Evolutionary conservation across 2,329 filamentous ascomycete species (phyloP), one percentile per base, ranked within the genome.

Genomic region (Colletotrichum shisoi): DNA sequence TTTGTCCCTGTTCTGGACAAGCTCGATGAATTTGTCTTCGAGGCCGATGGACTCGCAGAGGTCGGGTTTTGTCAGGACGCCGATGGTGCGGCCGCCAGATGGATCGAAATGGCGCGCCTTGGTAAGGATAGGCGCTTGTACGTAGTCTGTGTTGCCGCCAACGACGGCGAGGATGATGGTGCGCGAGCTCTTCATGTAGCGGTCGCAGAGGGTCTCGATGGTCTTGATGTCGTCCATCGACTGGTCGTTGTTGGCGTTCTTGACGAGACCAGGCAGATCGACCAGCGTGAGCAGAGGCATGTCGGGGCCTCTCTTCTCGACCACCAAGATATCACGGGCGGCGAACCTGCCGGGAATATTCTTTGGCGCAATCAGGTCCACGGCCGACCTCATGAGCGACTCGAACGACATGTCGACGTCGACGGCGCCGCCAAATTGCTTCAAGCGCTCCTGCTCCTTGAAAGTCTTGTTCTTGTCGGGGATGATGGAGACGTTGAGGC

Each of bases 231-330:
- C 85, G 24, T 80, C 76, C 37, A 81, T 78, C 1, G 83, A 84
- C 72, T 87, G 84, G 61, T 84, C 80, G 37, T 80, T 78, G 68
- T 83, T 86, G 70, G 81, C 81, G 9, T 85, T 83, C 39, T 81
- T 79, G 34, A 88, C 83, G 1, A 89, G 76, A 1, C 87, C 86
- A 0, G 87, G 87, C 40, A 89, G 78, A 74, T 89, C 87, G 8
- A 89, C 85, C 1, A 89, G 79, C 0, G 85, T 89, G 49, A 89
- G 75, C 17, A 89, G 80, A 1, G 85, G 85, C 77, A 85, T 83
- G 12, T 86, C 82, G 0, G 86, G 86, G 0, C 87, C 86, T 12
- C 80, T 81, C 72, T 88, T 83, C 71, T 89, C 86, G 0, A 89
- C 81, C 0, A 86, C 82, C 6, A 89, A 79, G 24, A 87, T 82